Conservation (phyloP, 1,139 yeast species). For the Debaryomyces nepalensis region DNA sequence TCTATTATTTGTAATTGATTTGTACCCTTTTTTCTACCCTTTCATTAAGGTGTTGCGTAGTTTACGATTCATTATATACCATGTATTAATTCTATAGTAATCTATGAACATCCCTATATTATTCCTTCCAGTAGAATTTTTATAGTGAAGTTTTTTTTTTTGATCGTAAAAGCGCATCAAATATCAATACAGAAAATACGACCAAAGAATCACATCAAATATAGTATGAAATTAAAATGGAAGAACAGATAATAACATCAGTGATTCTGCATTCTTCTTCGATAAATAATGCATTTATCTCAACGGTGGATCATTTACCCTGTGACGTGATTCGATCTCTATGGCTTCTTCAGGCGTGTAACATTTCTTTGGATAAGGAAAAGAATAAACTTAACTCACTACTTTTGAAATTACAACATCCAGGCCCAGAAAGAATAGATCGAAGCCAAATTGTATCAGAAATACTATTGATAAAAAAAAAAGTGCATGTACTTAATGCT, state of each 20-base stretch:
- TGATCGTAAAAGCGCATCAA: neutral
- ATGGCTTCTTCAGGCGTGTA: slow-evolving; percentile 51
- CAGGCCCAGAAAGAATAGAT: slow-evolving; percentile 7
- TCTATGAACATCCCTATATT: slow-evolving; percentile 5
- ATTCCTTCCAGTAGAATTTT: neutral
- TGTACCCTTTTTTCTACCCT: slow-evolving; percentile 2
- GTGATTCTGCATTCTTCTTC: slow-evolving; percentile 31
- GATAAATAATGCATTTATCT: slow-evolving; percentile 44
- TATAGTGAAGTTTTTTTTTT: neutral
- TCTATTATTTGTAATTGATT: neutral
- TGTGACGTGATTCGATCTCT: slow-evolving; percentile 50
- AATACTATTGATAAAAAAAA: slow-evolving; percentile 18
- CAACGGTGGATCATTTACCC: slow-evolving; percentile 52
- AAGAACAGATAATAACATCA: slow-evolving; percentile 17
- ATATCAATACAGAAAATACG: neutral
- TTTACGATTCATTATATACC: slow-evolving; percentile 5
- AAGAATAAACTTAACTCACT: slow-evolving; percentile 25
- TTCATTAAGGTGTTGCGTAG: slow-evolving; percentile 4
- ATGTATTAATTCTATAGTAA: slow-evolving; percentile 5
- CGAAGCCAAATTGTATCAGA: slow-evolving; percentile 16
- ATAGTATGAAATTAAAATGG: slow-evolving; percentile 1
- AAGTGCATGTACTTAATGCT: slow-evolving; percentile 20
- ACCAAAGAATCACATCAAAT: neutral
- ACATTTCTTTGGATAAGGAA: slow-evolving; percentile 32
- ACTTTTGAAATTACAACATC: slow-evolving; percentile 18